phyloP scores from a whole-genome alignment of 2,329 filamentous ascomycete species.

The Cladosporium halotolerans region DNA sequence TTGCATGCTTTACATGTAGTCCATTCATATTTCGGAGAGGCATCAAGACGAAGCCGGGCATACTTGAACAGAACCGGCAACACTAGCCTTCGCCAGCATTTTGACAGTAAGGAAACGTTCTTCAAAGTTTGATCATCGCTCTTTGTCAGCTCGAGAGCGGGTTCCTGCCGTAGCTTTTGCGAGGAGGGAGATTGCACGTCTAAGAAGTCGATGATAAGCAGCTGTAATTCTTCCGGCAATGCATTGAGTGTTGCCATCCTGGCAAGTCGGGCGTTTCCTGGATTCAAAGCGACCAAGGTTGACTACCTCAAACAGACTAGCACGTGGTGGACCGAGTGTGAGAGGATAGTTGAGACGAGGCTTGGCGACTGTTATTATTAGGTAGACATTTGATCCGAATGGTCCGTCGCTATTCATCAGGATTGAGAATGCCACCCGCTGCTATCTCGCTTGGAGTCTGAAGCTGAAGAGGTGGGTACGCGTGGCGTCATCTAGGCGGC shows the following conservation, averaged over 20 bases:
- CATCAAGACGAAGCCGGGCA: slow-evolving; percentile 34
- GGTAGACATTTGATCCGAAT: too few relatives aligned
- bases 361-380: too few relatives aligned
- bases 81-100: slow-evolving; percentile 46
- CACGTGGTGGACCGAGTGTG: too few relatives aligned
- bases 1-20: slow-evolving; percentile 3
- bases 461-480: too few relatives aligned
- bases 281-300: too few relatives aligned
- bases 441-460: too few relatives aligned
- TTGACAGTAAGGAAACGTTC: slow-evolving; percentile 48
- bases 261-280: background rate
- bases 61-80: slow-evolving; percentile 55
- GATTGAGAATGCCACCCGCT: too few relatives aligned
- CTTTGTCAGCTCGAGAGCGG: slow-evolving; percentile 38
- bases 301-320: too few relatives aligned
- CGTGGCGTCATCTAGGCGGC: too few relatives aligned
- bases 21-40: slow-evolving; percentile 5
- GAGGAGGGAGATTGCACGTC: slow-evolving; percentile 46
- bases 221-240: slow-evolving; percentile 57
- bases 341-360: too few relatives aligned
- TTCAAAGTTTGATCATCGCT: slow-evolving; percentile 46
- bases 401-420: too few relatives aligned
- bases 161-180: slow-evolving; percentile 45
- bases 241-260: slow-evolving; percentile 16
- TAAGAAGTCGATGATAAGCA: slow-evolving; percentile 52